phyloP scores from a whole-genome alignment of 2,329 filamentous ascomycete species.

The Aspergillus eucalypticola region DNA sequence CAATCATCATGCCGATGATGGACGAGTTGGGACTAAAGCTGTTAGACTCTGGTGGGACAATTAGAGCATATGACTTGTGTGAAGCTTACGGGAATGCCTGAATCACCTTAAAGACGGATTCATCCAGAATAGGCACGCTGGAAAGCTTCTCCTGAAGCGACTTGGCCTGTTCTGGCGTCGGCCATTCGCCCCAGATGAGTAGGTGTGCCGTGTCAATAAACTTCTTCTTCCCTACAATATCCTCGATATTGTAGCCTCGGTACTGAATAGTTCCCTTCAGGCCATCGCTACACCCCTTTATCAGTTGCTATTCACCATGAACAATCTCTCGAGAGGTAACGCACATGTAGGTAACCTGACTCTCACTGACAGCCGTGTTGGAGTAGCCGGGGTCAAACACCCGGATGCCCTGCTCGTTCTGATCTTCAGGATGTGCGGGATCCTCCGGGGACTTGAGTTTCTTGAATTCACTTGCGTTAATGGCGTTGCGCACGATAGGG shows the following conservation, averaged over 20 bases:
- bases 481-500: slow-evolving; percentile 2
- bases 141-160: neutral
- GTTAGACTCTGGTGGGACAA: neutral
- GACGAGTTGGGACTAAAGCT: neutral
- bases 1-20: slow-evolving; percentile 1
- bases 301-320: neutral
- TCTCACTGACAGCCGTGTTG: slow-evolving; percentile 2
- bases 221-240: neutral
- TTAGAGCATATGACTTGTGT: neutral
- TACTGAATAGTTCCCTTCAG: slow-evolving; percentile 3
- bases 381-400: slow-evolving; percentile 1
- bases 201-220: neutral
- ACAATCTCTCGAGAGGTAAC: neutral
- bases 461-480: slow-evolving; percentile 5
- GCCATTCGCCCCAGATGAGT: neutral
- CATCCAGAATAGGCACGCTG: neutral
- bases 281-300: neutral
- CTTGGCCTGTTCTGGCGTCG: neutral
- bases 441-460: neutral
- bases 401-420: neutral
- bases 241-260: neutral
- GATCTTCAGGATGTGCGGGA: neutral
- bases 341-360: slow-evolving; percentile 3
- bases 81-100: neutral
- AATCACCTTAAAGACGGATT: neutral